A percentile compares a stretch with the other conserved stretches of the same genome.
Conservation (phyloP, 2,329 filamentous ascomycete species). For the Catunica adiposa region DNA sequence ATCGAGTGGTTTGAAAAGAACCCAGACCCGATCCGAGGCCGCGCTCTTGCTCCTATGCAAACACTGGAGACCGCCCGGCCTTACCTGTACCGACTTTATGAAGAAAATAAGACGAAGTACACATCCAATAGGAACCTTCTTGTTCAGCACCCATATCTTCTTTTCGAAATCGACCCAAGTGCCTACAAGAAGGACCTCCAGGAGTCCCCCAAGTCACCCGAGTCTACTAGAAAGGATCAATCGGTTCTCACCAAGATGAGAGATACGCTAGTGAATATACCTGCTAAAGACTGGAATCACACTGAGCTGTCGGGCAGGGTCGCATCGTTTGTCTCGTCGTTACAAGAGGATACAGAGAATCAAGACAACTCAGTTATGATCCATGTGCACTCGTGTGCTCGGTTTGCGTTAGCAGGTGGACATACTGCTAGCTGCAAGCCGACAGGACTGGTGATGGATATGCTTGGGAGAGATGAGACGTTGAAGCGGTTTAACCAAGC, state of each 20-base stretch:
- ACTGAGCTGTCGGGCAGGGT: slow-evolving; percentile 19
- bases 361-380: neutral
- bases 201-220: neutral
- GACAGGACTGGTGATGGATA: slow-evolving; percentile 18
- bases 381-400: slow-evolving; percentile 8
- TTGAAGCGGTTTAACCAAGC: slow-evolving; percentile 9
- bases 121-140: slow-evolving; percentile 16
- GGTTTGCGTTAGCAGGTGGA: slow-evolving; percentile 14
- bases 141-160: slow-evolving; percentile 23
- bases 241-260: slow-evolving; percentile 12
- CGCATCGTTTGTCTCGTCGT: neutral
- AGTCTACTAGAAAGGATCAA: neutral
- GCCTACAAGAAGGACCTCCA: slow-evolving; percentile 17
- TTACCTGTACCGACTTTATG: slow-evolving; percentile 12
- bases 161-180: slow-evolving; percentile 23
- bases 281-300: slow-evolving; percentile 16
- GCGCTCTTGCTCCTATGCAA: neutral
- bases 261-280: slow-evolving; percentile 17
- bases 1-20: neutral
- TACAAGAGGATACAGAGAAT: neutral
- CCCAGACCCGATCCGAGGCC: neutral
- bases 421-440: slow-evolving; percentile 13
- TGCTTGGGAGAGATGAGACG: slow-evolving; percentile 24
- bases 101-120: slow-evolving; percentile 12
- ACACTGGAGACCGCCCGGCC: slow-evolving; percentile 1